A percentile compares a stretch with the other conserved stretches of the same genome.
Conservation (phyloP, 2,329 filamentous ascomycete genomes). For the Fusarium multiceps region DNA sequence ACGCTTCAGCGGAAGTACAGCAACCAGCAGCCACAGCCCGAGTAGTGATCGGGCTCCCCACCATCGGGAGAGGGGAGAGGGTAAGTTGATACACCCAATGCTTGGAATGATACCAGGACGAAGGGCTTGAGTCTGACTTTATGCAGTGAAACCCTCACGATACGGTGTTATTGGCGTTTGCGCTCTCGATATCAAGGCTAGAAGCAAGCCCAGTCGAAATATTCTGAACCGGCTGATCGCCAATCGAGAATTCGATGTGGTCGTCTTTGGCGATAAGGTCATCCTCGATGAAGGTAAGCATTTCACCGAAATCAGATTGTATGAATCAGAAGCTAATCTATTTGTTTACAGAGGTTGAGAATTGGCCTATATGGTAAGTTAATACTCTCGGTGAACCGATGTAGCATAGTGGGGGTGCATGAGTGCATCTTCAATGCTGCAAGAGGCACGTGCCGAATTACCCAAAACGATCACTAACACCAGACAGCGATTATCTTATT, state of each 20-base stretch:
- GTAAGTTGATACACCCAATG: slow-evolving; percentile 46
- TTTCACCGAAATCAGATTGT: slow-evolving; percentile 1
- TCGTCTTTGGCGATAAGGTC: slow-evolving; percentile 98
- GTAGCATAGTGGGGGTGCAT: slow-evolving; percentile 48
- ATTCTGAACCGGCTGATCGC: slow-evolving; percentile 93
- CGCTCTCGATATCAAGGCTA: slow-evolving; percentile 92
- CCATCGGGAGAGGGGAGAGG: slow-evolving; percentile 68
- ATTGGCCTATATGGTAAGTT: slow-evolving; percentile 87
- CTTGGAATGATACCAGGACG: neutral
- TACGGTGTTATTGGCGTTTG: slow-evolving; percentile 88
- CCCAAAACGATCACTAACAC: slow-evolving; percentile 38
- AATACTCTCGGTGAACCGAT: slow-evolving; percentile 50
- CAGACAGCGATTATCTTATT: slow-evolving; percentile 83
- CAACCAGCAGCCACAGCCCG: slow-evolving; percentile 83
- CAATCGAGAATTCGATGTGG: slow-evolving; percentile 93
- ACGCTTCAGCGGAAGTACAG: slow-evolving; percentile 83
- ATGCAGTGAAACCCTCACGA: slow-evolving; percentile 65
- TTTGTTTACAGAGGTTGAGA: slow-evolving; percentile 75
- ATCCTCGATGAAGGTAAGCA: slow-evolving; percentile 86
- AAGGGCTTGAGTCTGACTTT: slow-evolving; percentile 44
- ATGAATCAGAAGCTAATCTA: slow-evolving; percentile 21
- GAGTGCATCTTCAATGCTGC: slow-evolving; percentile 30
- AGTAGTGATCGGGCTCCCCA: slow-evolving; percentile 73
- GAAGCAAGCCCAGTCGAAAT: slow-evolving; percentile 96
- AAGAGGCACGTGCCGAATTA: slow-evolving; percentile 44